phyloP scores from a whole-genome alignment of 2,329 filamentous ascomycete genomes.

The Aspergillus sp. region DNA sequence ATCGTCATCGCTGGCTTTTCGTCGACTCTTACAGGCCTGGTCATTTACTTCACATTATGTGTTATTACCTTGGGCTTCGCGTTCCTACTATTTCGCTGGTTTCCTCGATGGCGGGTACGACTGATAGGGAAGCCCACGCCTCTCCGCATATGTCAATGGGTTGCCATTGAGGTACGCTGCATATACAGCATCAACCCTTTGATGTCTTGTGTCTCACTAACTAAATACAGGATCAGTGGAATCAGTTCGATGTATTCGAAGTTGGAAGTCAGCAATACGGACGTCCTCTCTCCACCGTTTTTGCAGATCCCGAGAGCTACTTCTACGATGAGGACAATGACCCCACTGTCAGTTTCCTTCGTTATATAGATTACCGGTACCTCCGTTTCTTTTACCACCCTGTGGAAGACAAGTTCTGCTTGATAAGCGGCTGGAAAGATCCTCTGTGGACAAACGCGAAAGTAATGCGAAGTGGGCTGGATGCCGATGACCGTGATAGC shows the following conservation, averaged over 20 bases:
- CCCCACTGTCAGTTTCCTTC: constrained; percentile 70
- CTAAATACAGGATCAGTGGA: constrained; percentile 77
- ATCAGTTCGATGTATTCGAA: constrained; percentile 76
- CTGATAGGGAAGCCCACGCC: constrained; percentile 68
- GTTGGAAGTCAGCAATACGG: constrained; percentile 61
- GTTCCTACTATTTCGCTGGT: constrained; percentile 84
- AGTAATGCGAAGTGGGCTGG: constrained; percentile 72
- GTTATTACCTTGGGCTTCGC: constrained; percentile 70
- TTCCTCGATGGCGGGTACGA: constrained; percentile 80
- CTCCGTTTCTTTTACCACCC: constrained; percentile 91
- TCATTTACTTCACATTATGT: constrained; percentile 69
- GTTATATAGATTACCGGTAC: constrained; percentile 87
- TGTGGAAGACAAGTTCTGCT: constrained; percentile 79
- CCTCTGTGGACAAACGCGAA: constrained; percentile 79
- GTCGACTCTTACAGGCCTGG: constrained; percentile 68
- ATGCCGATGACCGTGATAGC: constrained; percentile 80
- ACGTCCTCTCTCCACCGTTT: constrained; percentile 61
- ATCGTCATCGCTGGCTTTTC: constrained; percentile 90
- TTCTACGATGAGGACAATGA: constrained; percentile 66
- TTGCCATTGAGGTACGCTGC: constrained; percentile 73
- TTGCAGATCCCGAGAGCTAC: constrained; percentile 52
- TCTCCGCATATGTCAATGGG: constrained; percentile 78
- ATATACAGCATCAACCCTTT: not conserved
- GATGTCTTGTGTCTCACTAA: not conserved
- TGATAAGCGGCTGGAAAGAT: constrained; percentile 91